A percentile compares a stretch with the other conserved stretches of the same genome.
Conservation (phyloP, 495 filamentous ascomycete genomes). For the Penicillium chermesinum region DNA sequence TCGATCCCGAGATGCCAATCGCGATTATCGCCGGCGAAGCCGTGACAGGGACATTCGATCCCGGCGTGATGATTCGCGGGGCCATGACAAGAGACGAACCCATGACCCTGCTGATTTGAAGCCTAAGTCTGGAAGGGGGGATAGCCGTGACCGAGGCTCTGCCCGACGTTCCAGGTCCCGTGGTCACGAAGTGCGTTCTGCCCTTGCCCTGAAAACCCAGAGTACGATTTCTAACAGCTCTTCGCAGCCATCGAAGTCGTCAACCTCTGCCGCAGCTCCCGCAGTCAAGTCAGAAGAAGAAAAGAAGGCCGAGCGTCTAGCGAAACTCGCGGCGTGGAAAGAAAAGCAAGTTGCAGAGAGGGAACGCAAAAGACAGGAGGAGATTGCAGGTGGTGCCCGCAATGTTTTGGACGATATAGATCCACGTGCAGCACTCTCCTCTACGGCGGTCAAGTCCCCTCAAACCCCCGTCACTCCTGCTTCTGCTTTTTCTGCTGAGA, state of each 20-base stretch:
- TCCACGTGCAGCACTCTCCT: constrained; percentile 60
- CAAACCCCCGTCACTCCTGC: constrained; percentile 37
- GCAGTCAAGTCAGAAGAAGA: constrained; percentile 66
- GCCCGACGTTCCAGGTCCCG: constrained; percentile 39
- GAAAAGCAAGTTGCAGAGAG: constrained; percentile 77
- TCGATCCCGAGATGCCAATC: constrained; percentile 53
- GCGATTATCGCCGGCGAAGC: constrained; percentile 59
- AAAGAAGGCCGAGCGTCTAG: constrained; percentile 76
- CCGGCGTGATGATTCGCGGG: constrained; percentile 77
- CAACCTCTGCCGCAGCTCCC: constrained; percentile 49
- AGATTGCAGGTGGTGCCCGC: constrained; percentile 55
- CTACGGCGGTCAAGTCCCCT: constrained; percentile 51
- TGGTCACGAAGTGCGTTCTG: constrained; percentile 49
- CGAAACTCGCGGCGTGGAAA: constrained; percentile 88
- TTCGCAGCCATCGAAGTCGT: constrained; percentile 34
- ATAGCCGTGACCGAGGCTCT: constrained; percentile 51
- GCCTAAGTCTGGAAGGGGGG: constrained; percentile 63
- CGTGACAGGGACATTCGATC: constrained; percentile 68
- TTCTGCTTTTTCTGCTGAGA: constrained; percentile 61
- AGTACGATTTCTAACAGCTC: constrained; percentile 1
- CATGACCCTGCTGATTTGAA: constrained; percentile 75
- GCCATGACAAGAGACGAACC: constrained; percentile 61
- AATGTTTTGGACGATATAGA: constrained; percentile 71
- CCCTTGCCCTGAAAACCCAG: neutral
- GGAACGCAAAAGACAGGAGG: constrained; percentile 68